Base-by-base conservation (phyloP, 768 basidiomycete genomes). In the Polyporus arcularius region DNA sequence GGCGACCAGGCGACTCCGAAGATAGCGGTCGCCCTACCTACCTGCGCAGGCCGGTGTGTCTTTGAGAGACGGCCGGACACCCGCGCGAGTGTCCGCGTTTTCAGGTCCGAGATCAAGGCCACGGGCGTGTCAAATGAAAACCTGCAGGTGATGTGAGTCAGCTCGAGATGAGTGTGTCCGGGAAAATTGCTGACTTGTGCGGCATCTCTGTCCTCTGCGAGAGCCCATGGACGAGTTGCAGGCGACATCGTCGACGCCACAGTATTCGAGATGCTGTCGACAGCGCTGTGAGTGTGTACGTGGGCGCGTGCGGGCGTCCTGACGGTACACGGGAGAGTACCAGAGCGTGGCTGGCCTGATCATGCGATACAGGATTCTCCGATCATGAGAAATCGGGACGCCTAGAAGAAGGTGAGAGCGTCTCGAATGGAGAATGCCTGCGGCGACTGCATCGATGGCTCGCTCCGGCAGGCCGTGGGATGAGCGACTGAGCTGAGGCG, bases 381-480 rank as follows among this genome's bases (percentile, higher is more conserved):
- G 61, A 63, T 63, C 61, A 63, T 63, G 61, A 63, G 61, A 63
- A 63, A 58, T 35, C 53, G 53, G 61, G 53, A 58, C 57, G 57
- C 53, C 61, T 26, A 58, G 61, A 63, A 63, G 61, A 46, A 35
- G 51, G 30, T 40, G 43, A 54, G 40, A 41, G 53, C 61, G 61
- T 35, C 61, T 63, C 40, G 57, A 63, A 32, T 57, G 47, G 15
- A 48, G 35, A 48, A 18, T 38, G 16, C 45, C 56, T 26, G 41
- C 32, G 47, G 57, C 53, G 61, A 58, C 53, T 58, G 53, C 47
- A 32, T 50, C 30, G 53, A 53, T 31, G 32, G 9, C 35, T 41
- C 50, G 21, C 35, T 41, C 50, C 39, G 40, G 51, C 50, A 47
- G 54, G 51, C 56, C 52, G 51, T 62, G 51, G 28, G 43, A 46